Evolutionary conservation across 148 eudicot species (phyloP).

Genomic region (Vaccinium corymbosum): DNA sequence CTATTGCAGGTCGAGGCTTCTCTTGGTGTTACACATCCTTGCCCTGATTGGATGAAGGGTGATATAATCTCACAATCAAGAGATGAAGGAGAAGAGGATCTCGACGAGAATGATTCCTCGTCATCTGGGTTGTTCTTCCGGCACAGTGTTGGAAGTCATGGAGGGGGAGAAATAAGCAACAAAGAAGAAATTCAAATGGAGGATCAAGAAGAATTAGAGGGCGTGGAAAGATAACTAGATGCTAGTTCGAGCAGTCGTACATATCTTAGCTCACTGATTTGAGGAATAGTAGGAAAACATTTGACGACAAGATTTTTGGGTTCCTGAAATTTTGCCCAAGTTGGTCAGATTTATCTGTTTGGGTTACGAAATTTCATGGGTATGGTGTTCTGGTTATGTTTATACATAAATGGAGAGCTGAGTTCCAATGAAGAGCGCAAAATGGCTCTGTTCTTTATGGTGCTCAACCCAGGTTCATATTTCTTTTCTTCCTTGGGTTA

Average conservation of each 20-base stretch:
- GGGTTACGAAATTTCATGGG: background rate
- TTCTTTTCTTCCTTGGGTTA: background rate
- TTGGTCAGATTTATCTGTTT: background rate
- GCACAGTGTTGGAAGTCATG: conserved; percentile 32
- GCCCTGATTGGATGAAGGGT: conserved; percentile 67
- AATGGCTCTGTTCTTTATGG: background rate
- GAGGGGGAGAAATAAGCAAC: conserved; percentile 35
- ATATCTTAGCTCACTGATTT: background rate
- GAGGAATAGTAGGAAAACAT: background rate
- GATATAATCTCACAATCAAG: conserved; percentile 18
- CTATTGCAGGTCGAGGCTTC: conserved; percentile 28
- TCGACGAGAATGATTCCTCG: conserved; percentile 43
- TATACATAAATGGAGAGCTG: background rate
- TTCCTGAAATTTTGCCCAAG: background rate
- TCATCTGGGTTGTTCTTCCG: conserved; percentile 47
- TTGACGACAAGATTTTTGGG: background rate
- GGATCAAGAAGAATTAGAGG: conserved; percentile 84
- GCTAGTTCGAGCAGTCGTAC: background rate
- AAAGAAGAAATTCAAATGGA: conserved; percentile 70
- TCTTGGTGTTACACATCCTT: conserved; percentile 38
- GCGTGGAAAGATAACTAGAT: conserved; percentile 49
- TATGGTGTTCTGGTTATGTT: background rate
- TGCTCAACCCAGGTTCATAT: background rate
- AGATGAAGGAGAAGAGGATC: conserved; percentile 62
- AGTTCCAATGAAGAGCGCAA: background rate